Base-by-base conservation (phyloP, 108 stramenopile species). In the Fragilaria crotonensis region DNA sequence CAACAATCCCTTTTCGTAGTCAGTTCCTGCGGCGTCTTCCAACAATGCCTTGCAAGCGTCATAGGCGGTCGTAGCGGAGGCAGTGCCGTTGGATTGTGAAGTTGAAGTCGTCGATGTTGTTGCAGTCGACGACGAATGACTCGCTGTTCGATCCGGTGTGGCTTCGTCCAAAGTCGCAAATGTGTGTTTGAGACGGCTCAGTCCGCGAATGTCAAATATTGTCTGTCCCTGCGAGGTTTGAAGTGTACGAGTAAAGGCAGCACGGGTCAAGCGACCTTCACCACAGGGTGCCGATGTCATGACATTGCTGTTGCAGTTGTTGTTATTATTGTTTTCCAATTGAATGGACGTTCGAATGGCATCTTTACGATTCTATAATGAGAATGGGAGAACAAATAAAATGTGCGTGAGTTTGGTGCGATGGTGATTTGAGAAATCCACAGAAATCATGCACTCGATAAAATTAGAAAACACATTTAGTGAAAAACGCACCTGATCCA, bases 341-440 rank as follows among this genome's bases (percentile, higher is more conserved):
- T 88, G 90, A 20, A 92, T 78, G 32, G 77, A 73, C 47, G 77
- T 75, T 21, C 87, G 73, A 48, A 92, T 86, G 19, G 85, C 85
- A 77, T 93, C 87, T 72, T 87, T 89, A 51, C 87, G 85, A 56
- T 89, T 80, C 72, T 77, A 36, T 55, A 19, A 3, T n/a, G 14
- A 26, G 25, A 54, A 53, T 55, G 31, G 18, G 29, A 28, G 46
- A 31, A 20, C 1, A 54, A 60, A 17, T 3, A 41, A 7, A 14
- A 19, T 3, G 23, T 1, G 20, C 36, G 59, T 57, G 25, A 48
- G 55, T 19, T 31, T 19, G 26, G 17, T 30, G 29, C 4, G 14
- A 41, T 41, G n/a, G n/a, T n/a, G n/a, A n/a, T n/a, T n/a, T n/a
- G n/a, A n/a, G n/a, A n/a, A n/a, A n/a, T n/a, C n/a, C n/a, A n/a